These are phyloP conservation scores for Uromyces viciae-fabae DNA, from an alignment of 1,284 basidiomycete genomes.

Conservation along the genomic window DNA sequence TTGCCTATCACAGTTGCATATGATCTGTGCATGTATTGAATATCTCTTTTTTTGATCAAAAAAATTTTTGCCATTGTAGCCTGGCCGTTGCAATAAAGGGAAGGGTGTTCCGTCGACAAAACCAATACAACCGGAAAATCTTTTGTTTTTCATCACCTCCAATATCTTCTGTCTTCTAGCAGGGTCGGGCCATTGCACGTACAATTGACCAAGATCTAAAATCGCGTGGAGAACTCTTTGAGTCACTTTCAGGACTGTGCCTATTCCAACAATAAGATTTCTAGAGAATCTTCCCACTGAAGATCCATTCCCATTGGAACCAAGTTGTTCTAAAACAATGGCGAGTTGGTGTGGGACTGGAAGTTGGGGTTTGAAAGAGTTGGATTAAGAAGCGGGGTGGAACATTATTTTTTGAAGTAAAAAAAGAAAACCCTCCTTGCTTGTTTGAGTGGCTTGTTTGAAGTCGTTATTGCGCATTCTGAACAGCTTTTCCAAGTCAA, in stretches of 20 bases:
- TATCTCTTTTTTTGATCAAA: constrained; percentile 9
- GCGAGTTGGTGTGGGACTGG: neutral
- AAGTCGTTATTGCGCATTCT: neutral
- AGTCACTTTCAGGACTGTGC: neutral
- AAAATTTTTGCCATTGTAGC: constrained; percentile 5
- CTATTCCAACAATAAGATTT: neutral
- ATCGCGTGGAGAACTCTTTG: neutral
- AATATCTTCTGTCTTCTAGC: neutral
- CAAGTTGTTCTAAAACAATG: neutral
- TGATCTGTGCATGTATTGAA: constrained; percentile 17
- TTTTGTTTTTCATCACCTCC: neutral
- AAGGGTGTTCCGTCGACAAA: neutral
- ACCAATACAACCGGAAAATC: constrained; percentile 6
- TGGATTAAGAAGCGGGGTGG: neutral
- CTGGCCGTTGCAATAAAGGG: neutral
- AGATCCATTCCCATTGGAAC: neutral
- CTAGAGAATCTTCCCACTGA: constrained; percentile 3
- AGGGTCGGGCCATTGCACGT: neutral
- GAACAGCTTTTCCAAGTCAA: neutral
- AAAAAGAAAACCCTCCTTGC: neutral
- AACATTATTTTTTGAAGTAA: too few relatives aligned
- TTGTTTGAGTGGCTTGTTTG: neutral
- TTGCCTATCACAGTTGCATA: constrained; percentile 6
- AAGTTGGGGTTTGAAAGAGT: neutral
- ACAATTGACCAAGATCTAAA: neutral